These are phyloP conservation scores for Kuraishia hungarica DNA, from an alignment of 805 yeast genomes.

Conservation along the genomic window DNA sequence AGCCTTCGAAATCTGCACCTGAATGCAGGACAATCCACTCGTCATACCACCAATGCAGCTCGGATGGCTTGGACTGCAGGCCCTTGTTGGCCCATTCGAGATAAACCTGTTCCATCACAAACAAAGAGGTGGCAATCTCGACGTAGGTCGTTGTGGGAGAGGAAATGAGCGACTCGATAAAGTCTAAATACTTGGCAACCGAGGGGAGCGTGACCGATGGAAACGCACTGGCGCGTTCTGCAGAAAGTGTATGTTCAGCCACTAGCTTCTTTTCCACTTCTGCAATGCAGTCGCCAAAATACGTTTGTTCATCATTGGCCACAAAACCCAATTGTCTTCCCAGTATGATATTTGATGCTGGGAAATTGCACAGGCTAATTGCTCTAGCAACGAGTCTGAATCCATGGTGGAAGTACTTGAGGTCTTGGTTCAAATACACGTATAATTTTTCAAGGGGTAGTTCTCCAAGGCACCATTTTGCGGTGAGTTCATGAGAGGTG, in stretches of 20 bases:
- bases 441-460: conserved; percentile 31
- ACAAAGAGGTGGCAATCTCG: conserved; percentile 33
- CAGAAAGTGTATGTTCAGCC: conserved; percentile 10
- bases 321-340: conserved; percentile 45
- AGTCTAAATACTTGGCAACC: conserved; percentile 29
- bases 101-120: conserved; percentile 42
- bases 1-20: conserved; percentile 35
- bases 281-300: conserved; percentile 27
- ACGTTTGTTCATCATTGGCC: conserved; percentile 37
- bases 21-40: conserved; percentile 47
- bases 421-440: conserved; percentile 40
- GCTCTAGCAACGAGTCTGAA: conserved; percentile 34
- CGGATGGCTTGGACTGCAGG: conserved; percentile 12
- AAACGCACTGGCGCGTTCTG: conserved; percentile 11
- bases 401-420: conserved; percentile 35
- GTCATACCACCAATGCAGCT: conserved; percentile 34
- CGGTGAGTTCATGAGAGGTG: conserved; percentile 30
- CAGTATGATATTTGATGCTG: conserved; percentile 26
- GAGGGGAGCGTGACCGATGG: conserved; percentile 16
- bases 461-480: conserved; percentile 37
- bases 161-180: conserved; percentile 21
- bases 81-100: conserved; percentile 41
- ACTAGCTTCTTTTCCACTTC: conserved; percentile 13
- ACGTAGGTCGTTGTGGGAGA: conserved; percentile 23
- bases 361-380: conserved; percentile 32